phyloP scores from a whole-genome alignment of 177 flowering plant species.

The Vitis hybrid region DNA sequence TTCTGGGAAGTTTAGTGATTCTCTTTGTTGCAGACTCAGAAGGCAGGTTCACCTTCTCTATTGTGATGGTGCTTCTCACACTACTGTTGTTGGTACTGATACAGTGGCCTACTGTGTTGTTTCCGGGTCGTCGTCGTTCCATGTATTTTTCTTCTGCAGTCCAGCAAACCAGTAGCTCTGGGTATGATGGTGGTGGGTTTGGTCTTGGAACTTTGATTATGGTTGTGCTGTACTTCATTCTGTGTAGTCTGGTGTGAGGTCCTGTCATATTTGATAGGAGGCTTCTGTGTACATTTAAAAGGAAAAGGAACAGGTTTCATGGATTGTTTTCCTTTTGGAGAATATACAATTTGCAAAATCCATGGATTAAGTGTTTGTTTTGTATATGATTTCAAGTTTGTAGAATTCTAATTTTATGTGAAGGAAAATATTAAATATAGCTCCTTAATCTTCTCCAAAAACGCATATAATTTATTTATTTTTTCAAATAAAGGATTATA shows the following conservation, averaged over 20 bases:
- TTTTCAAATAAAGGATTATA: too few species aligned
- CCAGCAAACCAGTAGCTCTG: constrained; percentile 11
- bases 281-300: too few species aligned
- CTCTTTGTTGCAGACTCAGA: constrained; percentile 2
- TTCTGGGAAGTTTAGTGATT: constrained; percentile 1
- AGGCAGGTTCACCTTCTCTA: constrained; percentile 6
- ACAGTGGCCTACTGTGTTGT: constrained; percentile 17
- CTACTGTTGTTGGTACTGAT: constrained; percentile 21
- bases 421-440: too few species aligned
- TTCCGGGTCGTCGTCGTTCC: constrained; percentile 7
- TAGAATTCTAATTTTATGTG: too few species aligned
- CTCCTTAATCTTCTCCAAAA: too few species aligned
- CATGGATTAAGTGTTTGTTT: too few species aligned
- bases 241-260: constrained; percentile 19
- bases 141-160: neutral
- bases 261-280: neutral
- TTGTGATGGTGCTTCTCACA: constrained; percentile 20
- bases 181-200: constrained; percentile 22
- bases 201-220: constrained; percentile 32
- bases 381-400: too few species aligned
- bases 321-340: too few species aligned
- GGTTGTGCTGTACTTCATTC: constrained; percentile 30
- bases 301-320: too few species aligned
- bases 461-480: too few species aligned
- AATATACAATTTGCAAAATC: too few species aligned